These are phyloP conservation scores for Zasmidium citrigriseum DNA, from an alignment of 2,329 filamentous ascomycete species.

Conservation along the genomic window DNA sequence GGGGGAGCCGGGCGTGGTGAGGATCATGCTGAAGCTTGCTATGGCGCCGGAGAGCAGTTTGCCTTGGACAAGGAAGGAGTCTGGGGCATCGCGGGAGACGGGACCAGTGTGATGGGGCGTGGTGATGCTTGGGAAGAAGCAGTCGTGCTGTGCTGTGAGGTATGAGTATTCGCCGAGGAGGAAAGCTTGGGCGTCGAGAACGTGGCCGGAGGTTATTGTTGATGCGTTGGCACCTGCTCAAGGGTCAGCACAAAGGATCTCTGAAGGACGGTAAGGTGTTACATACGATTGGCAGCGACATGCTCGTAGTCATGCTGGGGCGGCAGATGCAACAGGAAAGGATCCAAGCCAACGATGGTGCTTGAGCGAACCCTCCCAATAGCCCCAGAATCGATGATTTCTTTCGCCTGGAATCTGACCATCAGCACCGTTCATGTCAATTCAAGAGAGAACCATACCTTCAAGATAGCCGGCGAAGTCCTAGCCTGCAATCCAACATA, in stretches of 20 bases:
- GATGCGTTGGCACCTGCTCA: neutral
- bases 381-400: slow-evolving; percentile 36
- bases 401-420: slow-evolving; percentile 38
- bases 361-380: neutral
- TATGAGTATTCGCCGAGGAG: neutral
- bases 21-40: neutral
- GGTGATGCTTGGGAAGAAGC: neutral
- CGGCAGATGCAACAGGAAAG: neutral
- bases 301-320: neutral
- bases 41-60: neutral
- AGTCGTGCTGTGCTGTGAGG: neutral
- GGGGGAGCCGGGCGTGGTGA: neutral
- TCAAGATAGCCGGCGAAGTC: slow-evolving; percentile 41
- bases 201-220: neutral
- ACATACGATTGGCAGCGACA: neutral
- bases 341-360: neutral
- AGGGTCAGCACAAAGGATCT: neutral
- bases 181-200: neutral
- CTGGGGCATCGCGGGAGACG: neutral
- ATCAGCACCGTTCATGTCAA: neutral
- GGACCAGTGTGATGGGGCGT: neutral
- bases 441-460: slow-evolving; percentile 42
- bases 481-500: slow-evolving; percentile 52
- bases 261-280: neutral
- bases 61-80: neutral